Conservation (phyloP, 768 basidiomycete species). For the Agaricus sinodeliciosus region DNA sequence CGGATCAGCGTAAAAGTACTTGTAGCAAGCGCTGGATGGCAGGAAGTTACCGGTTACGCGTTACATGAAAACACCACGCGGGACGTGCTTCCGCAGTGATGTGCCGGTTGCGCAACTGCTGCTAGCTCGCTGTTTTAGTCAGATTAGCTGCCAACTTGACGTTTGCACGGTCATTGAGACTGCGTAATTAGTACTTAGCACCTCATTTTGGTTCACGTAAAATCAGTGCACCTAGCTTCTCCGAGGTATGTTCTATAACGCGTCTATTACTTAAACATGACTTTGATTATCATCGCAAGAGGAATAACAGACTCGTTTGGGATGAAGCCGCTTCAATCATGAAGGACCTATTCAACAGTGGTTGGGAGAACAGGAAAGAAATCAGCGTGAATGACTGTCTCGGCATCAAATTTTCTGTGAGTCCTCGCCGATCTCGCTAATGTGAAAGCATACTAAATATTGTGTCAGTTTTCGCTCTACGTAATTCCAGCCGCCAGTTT, state of each 20-base stretch:
- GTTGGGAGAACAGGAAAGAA: conserved; percentile 34
- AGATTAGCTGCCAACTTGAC: no score
- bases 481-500: conserved; percentile 42
- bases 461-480: conserved; percentile 39
- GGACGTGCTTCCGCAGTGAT: no score
- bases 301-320: conserved; percentile 41
- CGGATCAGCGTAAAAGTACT: no score
- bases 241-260: conserved; percentile 32
- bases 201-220: no score
- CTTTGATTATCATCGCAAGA: conserved; percentile 15
- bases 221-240: conserved; percentile 51
- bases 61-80: no score
- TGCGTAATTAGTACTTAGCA: no score
- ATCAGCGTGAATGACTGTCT: conserved; percentile 36
- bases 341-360: conserved; percentile 32
- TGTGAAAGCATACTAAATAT: not conserved
- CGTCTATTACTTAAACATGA: not conserved
- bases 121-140: no score
- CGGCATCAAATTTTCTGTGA: conserved; percentile 45
- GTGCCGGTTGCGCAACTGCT: no score
- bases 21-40: no score
- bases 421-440: conserved; percentile 6
- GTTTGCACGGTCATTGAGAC: no score
- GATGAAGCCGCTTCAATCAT: conserved; percentile 35
- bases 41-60: no score